These are phyloP conservation scores for Hura crepitans DNA, from an alignment of 441 rosid genomes.

Conservation along the genomic window DNA sequence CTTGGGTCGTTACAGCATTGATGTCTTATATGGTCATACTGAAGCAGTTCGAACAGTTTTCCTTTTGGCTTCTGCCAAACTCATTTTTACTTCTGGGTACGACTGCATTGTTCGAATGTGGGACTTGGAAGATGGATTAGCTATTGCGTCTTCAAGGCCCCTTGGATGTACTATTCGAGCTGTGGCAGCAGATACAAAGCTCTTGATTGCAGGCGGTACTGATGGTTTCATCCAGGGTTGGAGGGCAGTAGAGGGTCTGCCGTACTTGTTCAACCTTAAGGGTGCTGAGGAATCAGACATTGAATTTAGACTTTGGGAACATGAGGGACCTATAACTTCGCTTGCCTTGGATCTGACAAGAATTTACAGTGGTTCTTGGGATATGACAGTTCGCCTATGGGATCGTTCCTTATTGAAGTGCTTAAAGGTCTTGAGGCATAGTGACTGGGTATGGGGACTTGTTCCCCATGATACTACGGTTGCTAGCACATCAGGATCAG, in stretches of 20 bases:
- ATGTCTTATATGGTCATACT: slow-evolving; percentile 71
- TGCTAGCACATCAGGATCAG: slow-evolving; percentile 65
- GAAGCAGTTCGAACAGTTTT: slow-evolving; percentile 75
- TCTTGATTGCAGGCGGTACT: slow-evolving; percentile 81
- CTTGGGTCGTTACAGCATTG: slow-evolving; percentile 63
- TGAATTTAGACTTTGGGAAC: slow-evolving; percentile 79
- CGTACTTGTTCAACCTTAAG: slow-evolving; percentile 62
- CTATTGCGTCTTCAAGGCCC: slow-evolving; percentile 61
- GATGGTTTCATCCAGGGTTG: slow-evolving; percentile 90
- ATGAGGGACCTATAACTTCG: slow-evolving; percentile 81
- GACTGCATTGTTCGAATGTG: slow-evolving; percentile 79
- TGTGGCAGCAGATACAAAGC: slow-evolving; percentile 66
- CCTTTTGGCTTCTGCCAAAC: slow-evolving; percentile 77
- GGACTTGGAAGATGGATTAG: slow-evolving; percentile 77
- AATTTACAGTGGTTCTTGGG: slow-evolving; percentile 91
- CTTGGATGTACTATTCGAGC: slow-evolving; percentile 91
- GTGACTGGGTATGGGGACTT: slow-evolving; percentile 89
- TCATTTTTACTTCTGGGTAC: slow-evolving; percentile 78
- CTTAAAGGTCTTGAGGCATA: slow-evolving; percentile 58
- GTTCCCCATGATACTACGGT: slow-evolving; percentile 63
- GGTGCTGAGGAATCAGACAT: slow-evolving; percentile 41
- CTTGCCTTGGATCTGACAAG: slow-evolving; percentile 61
- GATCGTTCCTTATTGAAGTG: slow-evolving; percentile 67
- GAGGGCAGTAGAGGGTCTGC: slow-evolving; percentile 58
- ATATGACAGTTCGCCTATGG: slow-evolving; percentile 87